A percentile compares a stretch with the other conserved stretches of the same genome.
Conservation (phyloP, 139 green algal species). For the Parachlorella kessleri region DNA sequence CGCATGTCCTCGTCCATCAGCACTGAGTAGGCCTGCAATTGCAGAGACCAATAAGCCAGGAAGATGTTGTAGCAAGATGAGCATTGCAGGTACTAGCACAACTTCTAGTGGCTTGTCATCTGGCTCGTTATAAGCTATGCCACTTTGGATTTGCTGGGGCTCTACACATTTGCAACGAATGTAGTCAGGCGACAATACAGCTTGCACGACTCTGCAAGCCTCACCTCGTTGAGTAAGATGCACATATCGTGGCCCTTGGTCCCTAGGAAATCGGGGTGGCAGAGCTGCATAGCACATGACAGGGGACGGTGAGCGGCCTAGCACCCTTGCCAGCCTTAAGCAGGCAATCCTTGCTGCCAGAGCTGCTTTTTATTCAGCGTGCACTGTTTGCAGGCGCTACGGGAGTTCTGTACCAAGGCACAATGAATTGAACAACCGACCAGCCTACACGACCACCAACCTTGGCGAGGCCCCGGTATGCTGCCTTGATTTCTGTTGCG, state of each 20-base stretch:
- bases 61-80: neutral
- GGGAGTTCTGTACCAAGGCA: neutral
- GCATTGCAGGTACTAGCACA: neutral
- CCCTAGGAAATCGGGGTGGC: conserved; percentile 75
- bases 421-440: conserved; percentile 5
- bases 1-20: conserved; percentile 53
- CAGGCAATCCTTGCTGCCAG: neutral
- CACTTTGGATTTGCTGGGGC: neutral
- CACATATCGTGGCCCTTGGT: conserved; percentile 83
- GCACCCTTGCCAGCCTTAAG: neutral
- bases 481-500: conserved; percentile 73
- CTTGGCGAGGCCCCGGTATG: conserved; percentile 70
- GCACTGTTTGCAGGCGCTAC: neutral
- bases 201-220: neutral
- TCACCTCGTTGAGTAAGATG: conserved; percentile 84
- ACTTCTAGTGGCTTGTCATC: neutral
- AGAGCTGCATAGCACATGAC: conserved; percentile 32
- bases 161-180: neutral
- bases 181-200: neutral
- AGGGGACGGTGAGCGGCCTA: neutral
- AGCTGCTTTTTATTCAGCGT: neutral
- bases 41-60: neutral
- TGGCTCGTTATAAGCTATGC: neutral
- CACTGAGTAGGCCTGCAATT: conserved; percentile 9
- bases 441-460: conserved; percentile 50